phyloP scores from a whole-genome alignment of 2,329 filamentous ascomycete species.

The Tolypocladium ophioglossoides region DNA sequence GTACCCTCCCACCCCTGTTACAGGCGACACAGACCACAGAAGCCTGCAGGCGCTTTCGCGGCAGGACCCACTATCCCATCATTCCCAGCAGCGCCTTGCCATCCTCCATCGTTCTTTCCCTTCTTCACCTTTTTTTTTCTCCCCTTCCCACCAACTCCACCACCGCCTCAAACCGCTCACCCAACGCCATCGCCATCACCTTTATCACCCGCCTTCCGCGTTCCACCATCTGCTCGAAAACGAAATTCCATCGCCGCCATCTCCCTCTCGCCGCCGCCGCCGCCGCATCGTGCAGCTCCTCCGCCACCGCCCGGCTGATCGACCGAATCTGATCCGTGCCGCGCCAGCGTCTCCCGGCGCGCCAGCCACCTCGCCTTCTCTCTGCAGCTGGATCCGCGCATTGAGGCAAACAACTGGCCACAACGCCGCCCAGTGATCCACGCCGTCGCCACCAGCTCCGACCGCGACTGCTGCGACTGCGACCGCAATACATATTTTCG shows the following conservation, averaged over 20 bases:
- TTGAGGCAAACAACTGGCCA: background rate
- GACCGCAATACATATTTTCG: background rate
- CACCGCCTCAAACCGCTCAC: constrained; percentile 8
- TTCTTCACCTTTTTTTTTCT: constrained; percentile 14
- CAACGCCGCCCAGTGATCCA: background rate
- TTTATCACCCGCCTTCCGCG: constrained; percentile 9
- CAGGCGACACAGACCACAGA: background rate
- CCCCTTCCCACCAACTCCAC: constrained; percentile 16
- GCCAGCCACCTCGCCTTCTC: background rate
- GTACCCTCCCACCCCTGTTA: background rate
- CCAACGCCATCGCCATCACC: constrained; percentile 6
- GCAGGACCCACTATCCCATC: constrained; percentile 12
- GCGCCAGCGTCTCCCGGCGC: background rate
- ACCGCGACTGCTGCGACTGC: background rate
- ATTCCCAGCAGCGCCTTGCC: constrained; percentile 9
- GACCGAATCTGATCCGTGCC: background rate
- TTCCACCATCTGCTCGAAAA: background rate
- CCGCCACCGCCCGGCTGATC: background rate
- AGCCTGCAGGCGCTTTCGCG: constrained; percentile 7
- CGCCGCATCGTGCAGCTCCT: background rate
- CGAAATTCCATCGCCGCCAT: background rate
- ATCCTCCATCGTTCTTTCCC: constrained; percentile 15
- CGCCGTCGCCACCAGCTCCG: background rate
- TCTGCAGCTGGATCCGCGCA: background rate
- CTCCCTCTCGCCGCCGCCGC: background rate